Conservation (phyloP, 2,329 filamentous ascomycete species). For the Acephala macrosclerotiorum region DNA sequence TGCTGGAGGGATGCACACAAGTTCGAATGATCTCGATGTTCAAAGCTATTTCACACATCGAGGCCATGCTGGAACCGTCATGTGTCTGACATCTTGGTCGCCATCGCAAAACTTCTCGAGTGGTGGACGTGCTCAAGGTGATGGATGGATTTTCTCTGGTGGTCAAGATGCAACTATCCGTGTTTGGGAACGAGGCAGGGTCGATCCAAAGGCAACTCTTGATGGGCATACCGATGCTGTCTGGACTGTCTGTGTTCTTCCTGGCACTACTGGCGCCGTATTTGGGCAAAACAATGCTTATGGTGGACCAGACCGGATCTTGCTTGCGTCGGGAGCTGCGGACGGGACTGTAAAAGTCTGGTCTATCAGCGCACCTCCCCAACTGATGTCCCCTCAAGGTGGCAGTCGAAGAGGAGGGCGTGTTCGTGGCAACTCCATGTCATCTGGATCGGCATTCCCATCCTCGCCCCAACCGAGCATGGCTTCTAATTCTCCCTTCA, state of each 20-base stretch:
- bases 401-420: slow-evolving; percentile 76
- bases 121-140: slow-evolving; percentile 84
- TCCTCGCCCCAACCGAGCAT: slow-evolving; percentile 89
- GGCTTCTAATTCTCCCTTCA: slow-evolving; percentile 85
- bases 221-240: slow-evolving; percentile 96
- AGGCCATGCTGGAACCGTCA: slow-evolving; percentile 89
- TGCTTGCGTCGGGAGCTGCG: slow-evolving; percentile 90
- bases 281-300: slow-evolving; percentile 80
- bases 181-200: slow-evolving; percentile 93
- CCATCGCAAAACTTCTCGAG: slow-evolving; percentile 88
- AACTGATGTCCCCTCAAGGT: slow-evolving; percentile 81
- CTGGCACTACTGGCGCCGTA: slow-evolving; percentile 79
- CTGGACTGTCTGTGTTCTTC: slow-evolving; percentile 93
- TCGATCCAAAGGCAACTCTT: slow-evolving; percentile 93
- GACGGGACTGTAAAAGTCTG: slow-evolving; percentile 93
- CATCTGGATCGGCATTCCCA: slow-evolving; percentile 90
- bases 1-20: slow-evolving; percentile 54
- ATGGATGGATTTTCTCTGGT: slow-evolving; percentile 98
- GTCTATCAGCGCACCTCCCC: slow-evolving; percentile 91
- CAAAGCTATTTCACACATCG: slow-evolving; percentile 94
- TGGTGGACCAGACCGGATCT: slow-evolving; percentile 82
- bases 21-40: slow-evolving; percentile 80
- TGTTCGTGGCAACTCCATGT: slow-evolving; percentile 89
- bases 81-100: slow-evolving; percentile 86
- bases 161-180: slow-evolving; percentile 92